These are phyloP conservation scores for Fusarium coicis DNA, from an alignment of 2,329 filamentous ascomycete genomes.

Conservation along the genomic window DNA sequence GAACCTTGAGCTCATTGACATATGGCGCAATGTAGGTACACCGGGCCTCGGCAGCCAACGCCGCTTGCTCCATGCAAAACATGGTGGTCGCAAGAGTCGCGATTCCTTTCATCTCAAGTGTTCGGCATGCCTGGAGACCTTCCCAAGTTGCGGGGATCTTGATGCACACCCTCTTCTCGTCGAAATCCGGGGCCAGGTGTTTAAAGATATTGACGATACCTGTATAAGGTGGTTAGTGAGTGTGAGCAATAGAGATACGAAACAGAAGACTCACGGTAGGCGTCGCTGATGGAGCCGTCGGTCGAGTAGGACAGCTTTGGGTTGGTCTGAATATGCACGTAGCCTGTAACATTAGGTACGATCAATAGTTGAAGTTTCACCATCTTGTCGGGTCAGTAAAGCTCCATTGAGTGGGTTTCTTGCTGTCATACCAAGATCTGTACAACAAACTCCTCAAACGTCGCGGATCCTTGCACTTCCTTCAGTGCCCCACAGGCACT, in stretches of 20 bases:
- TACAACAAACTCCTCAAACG: constrained; percentile 61
- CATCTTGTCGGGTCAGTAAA: constrained; percentile 54
- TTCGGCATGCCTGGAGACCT: constrained; percentile 68
- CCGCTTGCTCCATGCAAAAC: constrained; percentile 70
- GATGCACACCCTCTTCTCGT: constrained; percentile 65
- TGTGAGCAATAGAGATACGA: rapidly evolving
- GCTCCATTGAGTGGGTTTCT: rapidly evolving
- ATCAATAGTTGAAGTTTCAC: constrained; percentile 65
- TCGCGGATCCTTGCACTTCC: constrained; percentile 31
- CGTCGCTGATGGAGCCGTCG: constrained; percentile 61
- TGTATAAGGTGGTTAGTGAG: constrained; percentile 37
- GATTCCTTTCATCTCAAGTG: constrained; percentile 64
- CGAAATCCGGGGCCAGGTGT: constrained; percentile 45
- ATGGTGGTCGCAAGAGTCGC: constrained; percentile 70
- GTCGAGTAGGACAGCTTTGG: constrained; percentile 64
- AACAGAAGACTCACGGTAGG: constrained; percentile 53
- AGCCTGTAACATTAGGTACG: constrained; percentile 59
- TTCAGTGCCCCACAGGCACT: constrained; percentile 37
- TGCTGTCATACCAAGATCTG: constrained; percentile 61
- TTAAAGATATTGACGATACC: constrained; percentile 56
- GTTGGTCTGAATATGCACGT: constrained; percentile 70
- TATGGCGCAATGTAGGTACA: constrained; percentile 74
- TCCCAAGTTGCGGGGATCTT: constrained; percentile 74
- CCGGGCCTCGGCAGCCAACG: constrained; percentile 64
- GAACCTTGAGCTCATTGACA: constrained; percentile 72